These are phyloP conservation scores for Penicillium coprophilum DNA, from an alignment of 495 filamentous ascomycete species.

Conservation along the genomic window DNA sequence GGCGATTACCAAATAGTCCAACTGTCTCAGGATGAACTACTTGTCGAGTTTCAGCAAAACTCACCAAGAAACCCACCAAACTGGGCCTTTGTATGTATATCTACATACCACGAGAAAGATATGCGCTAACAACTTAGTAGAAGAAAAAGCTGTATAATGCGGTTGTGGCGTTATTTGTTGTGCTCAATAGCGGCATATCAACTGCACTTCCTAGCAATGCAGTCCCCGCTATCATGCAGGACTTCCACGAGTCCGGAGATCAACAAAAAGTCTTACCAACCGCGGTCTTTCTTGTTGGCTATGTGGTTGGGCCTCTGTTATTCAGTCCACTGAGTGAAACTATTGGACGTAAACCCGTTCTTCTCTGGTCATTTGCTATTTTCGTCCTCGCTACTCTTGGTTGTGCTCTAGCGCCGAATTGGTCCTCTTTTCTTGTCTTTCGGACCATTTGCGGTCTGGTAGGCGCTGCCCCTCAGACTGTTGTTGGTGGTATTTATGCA, in stretches of 20 bases:
- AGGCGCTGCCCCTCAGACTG: slow-evolving; percentile 66
- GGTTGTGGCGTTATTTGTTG: slow-evolving; percentile 55
- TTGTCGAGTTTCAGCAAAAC: slow-evolving; percentile 35
- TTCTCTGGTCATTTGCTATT: slow-evolving; percentile 57
- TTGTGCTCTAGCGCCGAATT: slow-evolving; percentile 68
- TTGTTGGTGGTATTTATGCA: slow-evolving; percentile 71
- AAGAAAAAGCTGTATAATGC: slow-evolving; percentile 59
- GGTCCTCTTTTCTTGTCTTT: slow-evolving; percentile 65
- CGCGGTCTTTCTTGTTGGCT: slow-evolving; percentile 72
- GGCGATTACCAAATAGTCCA: slow-evolving; percentile 25
- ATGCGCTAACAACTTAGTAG: slow-evolving; percentile 24
- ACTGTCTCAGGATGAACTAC: slow-evolving; percentile 23
- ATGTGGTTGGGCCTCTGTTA: slow-evolving; percentile 62
- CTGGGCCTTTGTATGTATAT: slow-evolving; percentile 33
- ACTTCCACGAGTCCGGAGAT: slow-evolving; percentile 38
- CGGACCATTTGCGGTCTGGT: slow-evolving; percentile 63
- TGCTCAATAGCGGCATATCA: slow-evolving; percentile 72
- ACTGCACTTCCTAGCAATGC: slow-evolving; percentile 67
- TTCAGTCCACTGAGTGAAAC: slow-evolving; percentile 72
- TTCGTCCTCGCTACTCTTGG: slow-evolving; percentile 69
- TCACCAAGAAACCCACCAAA: slow-evolving; percentile 32
- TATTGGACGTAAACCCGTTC: slow-evolving; percentile 64
- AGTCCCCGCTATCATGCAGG: slow-evolving; percentile 50
- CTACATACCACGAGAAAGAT: neutral
- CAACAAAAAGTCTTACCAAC: slow-evolving; percentile 65